phyloP scores from a whole-genome alignment of 106 monocot species.

The Amphibolis antarctica region DNA sequence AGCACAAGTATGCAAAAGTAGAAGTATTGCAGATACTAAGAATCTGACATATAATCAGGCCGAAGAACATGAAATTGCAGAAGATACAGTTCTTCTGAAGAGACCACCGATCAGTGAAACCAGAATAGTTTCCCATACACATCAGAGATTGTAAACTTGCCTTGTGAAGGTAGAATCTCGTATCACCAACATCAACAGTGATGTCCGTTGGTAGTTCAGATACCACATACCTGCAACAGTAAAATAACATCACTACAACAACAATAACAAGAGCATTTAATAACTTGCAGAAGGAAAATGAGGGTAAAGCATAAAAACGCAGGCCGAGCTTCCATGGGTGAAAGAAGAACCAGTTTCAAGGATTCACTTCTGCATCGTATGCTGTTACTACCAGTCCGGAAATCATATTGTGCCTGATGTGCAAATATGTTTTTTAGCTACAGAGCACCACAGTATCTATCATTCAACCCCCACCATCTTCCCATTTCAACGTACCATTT shows the following conservation, averaged over 20 bases:
- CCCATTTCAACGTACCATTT: background rate
- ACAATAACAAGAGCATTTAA: background rate
- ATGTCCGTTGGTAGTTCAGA: conserved; percentile 65
- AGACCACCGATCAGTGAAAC: too few species aligned
- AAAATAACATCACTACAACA: background rate
- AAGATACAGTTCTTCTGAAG: too few species aligned
- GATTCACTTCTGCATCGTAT: too few species aligned
- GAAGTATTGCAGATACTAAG: too few species aligned
- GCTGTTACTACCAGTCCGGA: background rate
- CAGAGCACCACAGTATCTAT: background rate
- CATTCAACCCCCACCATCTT: background rate
- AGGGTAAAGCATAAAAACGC: background rate
- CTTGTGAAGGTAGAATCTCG: conserved; percentile 71
- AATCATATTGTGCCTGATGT: background rate
- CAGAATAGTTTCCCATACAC: too few species aligned
- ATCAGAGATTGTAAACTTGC: conserved; percentile 11
- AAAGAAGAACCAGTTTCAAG: too few species aligned
- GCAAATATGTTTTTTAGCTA: background rate
- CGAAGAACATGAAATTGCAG: too few species aligned
- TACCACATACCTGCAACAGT: conserved; percentile 43
- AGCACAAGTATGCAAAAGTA: too few species aligned
- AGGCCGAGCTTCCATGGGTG: background rate
- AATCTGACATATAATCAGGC: too few species aligned
- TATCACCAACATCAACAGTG: conserved; percentile 36
- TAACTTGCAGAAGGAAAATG: background rate